Conservation (phyloP, 805 yeast genomes). For the Candida ponderosae region DNA sequence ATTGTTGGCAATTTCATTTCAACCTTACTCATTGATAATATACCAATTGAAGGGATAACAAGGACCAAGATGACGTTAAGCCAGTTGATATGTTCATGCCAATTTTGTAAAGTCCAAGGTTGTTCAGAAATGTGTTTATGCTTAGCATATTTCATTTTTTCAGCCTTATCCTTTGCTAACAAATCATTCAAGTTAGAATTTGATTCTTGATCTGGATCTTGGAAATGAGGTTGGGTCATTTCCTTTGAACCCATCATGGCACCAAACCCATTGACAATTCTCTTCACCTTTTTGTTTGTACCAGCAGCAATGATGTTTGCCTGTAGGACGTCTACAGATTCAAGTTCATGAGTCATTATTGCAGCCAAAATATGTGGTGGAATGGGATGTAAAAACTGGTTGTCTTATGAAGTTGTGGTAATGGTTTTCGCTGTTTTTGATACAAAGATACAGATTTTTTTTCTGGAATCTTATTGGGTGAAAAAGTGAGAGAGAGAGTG, state of each 20-base stretch:
- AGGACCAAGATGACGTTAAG: conserved; percentile 60
- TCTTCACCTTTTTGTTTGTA: conserved; percentile 56
- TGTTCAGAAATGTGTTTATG: conserved; percentile 61
- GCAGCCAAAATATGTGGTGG: too few relatives aligned
- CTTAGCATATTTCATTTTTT: conserved; percentile 28
- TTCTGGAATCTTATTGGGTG: too few relatives aligned
- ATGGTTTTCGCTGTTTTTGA: too few relatives aligned
- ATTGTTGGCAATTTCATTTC: conserved; percentile 39
- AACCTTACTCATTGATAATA: conserved; percentile 32
- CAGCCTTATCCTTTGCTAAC: conserved; percentile 35
- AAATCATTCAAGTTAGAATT: conserved; percentile 34
- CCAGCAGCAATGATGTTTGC: conserved; percentile 83
- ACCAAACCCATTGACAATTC: conserved; percentile 80
- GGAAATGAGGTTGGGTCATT: conserved; percentile 59
- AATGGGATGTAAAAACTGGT: too few relatives aligned
- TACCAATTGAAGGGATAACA: conserved; percentile 50
- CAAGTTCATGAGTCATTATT: too few relatives aligned
- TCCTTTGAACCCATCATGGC: conserved; percentile 75
- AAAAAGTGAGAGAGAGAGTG: too few relatives aligned
- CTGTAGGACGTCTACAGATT: conserved; percentile 49
- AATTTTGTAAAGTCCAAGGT: conserved; percentile 71
- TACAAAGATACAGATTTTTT: too few relatives aligned
- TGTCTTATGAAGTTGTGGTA: too few relatives aligned
- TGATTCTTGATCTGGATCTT: too few relatives aligned
- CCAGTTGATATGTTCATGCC: conserved; percentile 77